Percentiles rank a stretch among this genome's conserved stretches.
Conservation (phyloP, 495 filamentous ascomycete genomes). For the Hypoxylon perforatum region DNA sequence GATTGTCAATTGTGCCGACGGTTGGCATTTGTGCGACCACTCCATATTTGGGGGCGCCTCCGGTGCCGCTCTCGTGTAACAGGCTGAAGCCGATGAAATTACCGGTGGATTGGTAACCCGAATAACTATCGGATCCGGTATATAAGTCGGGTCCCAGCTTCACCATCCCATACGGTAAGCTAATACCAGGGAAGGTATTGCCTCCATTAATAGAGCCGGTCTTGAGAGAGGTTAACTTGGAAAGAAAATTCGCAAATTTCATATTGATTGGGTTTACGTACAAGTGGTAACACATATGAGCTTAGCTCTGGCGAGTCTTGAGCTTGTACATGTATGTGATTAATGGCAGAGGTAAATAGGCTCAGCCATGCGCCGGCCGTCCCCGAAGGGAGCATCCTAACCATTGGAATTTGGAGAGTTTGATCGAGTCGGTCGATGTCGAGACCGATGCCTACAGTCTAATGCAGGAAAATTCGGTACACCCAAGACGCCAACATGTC, state of each 20-base stretch:
- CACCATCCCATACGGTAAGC: slow-evolving; percentile 73
- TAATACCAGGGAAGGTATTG: slow-evolving; percentile 76
- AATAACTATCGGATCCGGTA: slow-evolving; percentile 70
- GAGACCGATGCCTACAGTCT: slow-evolving; percentile 13
- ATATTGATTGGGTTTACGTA: slow-evolving; percentile 17
- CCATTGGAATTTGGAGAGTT: slow-evolving; percentile 6
- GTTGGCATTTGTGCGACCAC: slow-evolving; percentile 75
- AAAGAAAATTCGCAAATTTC: background rate
- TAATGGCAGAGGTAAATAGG: slow-evolving; percentile 5
- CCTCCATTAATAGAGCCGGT: slow-evolving; percentile 62
- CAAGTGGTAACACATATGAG: slow-evolving; percentile 36
- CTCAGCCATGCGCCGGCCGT: slow-evolving; percentile 14
- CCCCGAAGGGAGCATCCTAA: slow-evolving; percentile 29
- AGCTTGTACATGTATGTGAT: slow-evolving; percentile 14
- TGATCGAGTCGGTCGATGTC: slow-evolving; percentile 24
- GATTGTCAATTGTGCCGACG: slow-evolving; percentile 64
- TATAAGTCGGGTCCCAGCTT: slow-evolving; percentile 75
- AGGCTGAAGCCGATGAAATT: slow-evolving; percentile 75
- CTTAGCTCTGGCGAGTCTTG: slow-evolving; percentile 29
- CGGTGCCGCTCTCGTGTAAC: slow-evolving; percentile 81
- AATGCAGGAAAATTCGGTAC: slow-evolving; percentile 16
- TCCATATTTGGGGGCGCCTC: slow-evolving; percentile 80
- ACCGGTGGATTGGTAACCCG: slow-evolving; percentile 69
- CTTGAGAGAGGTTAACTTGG: slow-evolving; percentile 29
- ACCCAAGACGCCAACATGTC: slow-evolving; percentile 9